Percentiles rank a stretch among this genome's conserved stretches.
These are phyloP conservation scores for Fusarium domesticum DNA, from an alignment of 2,329 filamentous ascomycete genomes.

Conservation along the genomic window DNA sequence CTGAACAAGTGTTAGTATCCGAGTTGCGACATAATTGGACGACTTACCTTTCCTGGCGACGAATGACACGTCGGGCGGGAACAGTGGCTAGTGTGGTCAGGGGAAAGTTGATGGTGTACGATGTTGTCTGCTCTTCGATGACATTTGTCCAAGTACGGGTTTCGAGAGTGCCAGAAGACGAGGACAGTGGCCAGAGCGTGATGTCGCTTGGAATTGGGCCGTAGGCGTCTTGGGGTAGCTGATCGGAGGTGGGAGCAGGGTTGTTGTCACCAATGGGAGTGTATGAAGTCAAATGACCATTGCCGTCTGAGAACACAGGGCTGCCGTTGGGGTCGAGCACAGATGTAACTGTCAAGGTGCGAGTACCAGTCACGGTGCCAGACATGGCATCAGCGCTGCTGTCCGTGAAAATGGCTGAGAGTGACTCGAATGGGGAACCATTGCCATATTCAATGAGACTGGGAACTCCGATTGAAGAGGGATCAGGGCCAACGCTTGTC, in stretches of 20 bases:
- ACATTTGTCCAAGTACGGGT: conserved; percentile 42
- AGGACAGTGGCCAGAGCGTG: conserved; percentile 25
- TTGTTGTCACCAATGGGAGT: conserved; percentile 10
- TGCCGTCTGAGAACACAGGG: conserved; percentile 20
- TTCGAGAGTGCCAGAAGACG: conserved; percentile 26
- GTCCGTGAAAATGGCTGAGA: conserved; percentile 20
- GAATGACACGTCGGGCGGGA: conserved; percentile 26
- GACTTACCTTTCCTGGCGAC: conserved; percentile 32
- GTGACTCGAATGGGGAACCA: conserved; percentile 8
- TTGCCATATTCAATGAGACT: conserved; percentile 29
- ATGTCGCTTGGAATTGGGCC: conserved; percentile 20
- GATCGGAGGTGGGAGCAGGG: conserved; percentile 14
- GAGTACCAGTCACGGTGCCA: conserved; percentile 25
- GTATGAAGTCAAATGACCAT: conserved; percentile 17
- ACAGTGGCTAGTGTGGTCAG: conserved; percentile 38
- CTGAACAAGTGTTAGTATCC: conserved; percentile 19
- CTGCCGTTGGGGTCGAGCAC: conserved; percentile 22
- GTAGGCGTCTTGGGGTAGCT: conserved; percentile 23
- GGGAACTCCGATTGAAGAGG: conserved; percentile 15
- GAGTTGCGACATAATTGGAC: background rate
- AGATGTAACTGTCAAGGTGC: conserved; percentile 25
- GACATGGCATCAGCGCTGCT: conserved; percentile 17
- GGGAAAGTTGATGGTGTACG: conserved; percentile 40
- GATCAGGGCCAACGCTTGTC: conserved; percentile 7
- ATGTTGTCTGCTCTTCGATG: conserved; percentile 39